Conservation (phyloP, 2,329 filamentous ascomycete species). For the Hypoxylon sp. region DNA sequence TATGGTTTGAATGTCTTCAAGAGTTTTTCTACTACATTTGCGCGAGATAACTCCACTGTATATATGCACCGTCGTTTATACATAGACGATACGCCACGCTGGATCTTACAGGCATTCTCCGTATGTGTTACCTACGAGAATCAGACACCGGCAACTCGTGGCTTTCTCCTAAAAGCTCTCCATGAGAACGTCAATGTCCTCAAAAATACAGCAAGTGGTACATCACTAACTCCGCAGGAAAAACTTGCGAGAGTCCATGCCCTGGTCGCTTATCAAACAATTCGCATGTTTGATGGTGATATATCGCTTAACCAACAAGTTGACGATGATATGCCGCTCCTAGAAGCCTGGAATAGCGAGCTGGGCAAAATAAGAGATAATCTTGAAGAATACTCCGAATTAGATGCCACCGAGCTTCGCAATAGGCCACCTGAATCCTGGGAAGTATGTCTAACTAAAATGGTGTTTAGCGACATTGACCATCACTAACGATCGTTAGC, state of each 20-base stretch:
- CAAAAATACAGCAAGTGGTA: slow-evolving; percentile 53
- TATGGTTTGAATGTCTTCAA: slow-evolving; percentile 55
- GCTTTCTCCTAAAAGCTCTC: slow-evolving; percentile 59
- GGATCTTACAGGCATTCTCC: slow-evolving; percentile 60
- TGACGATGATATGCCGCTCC: slow-evolving; percentile 57
- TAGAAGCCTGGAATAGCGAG: slow-evolving; percentile 57
- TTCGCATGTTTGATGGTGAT: slow-evolving; percentile 63
- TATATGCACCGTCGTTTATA: slow-evolving; percentile 63
- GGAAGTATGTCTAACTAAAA: slow-evolving; percentile 54
- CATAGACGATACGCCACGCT: slow-evolving; percentile 57
- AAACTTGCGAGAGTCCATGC: slow-evolving; percentile 63
- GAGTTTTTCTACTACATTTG: slow-evolving; percentile 55
- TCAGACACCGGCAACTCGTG: slow-evolving; percentile 57
- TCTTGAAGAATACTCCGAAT: slow-evolving; percentile 52
- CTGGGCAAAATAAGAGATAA: slow-evolving; percentile 55
- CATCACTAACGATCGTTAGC: slow-evolving; percentile 33
- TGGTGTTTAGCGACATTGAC: not conserved
- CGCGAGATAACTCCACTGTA: slow-evolving; percentile 56
- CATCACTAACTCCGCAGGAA: slow-evolving; percentile 52
- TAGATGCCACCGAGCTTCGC: slow-evolving; percentile 47
- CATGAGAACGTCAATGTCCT: slow-evolving; percentile 58
- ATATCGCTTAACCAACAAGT: slow-evolving; percentile 58
- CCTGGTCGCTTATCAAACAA: slow-evolving; percentile 59
- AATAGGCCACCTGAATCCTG: slow-evolving; percentile 59
- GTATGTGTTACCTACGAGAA: slow-evolving; percentile 58